These are phyloP conservation scores for Myriosclerotinia scirpicola DNA, from an alignment of 2,329 filamentous ascomycete species.

Conservation along the genomic window DNA sequence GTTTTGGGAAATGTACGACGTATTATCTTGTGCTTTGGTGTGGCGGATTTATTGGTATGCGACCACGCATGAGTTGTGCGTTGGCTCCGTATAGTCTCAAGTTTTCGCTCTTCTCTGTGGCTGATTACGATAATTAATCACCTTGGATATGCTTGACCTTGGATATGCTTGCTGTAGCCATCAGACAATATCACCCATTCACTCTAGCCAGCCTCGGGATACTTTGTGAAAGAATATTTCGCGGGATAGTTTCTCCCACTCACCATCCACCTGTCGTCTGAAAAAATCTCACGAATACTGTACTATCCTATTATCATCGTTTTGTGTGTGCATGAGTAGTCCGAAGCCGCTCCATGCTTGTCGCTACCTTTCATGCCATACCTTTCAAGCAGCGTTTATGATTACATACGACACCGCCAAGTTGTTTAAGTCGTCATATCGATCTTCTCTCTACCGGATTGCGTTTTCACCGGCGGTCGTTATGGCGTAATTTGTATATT, in stretches of 20 bases:
- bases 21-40: not conserved
- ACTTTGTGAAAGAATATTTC: not conserved
- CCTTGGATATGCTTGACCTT: not conserved
- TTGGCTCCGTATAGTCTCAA: not conserved
- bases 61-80: not conserved
- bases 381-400: not conserved
- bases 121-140: not conserved
- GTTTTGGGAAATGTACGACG: not conserved
- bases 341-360: not conserved
- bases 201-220: not conserved
- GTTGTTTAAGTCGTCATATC: not conserved
- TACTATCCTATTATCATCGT: not conserved
- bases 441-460: not conserved
- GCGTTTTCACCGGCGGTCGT: not conserved
- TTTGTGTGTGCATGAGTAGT: not conserved
- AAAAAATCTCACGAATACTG: not conserved
- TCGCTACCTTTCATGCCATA: not conserved
- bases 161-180: not conserved
- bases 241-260: not conserved
- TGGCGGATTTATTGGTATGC: not conserved
- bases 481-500: not conserved
- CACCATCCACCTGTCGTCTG: not conserved
- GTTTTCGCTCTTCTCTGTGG: not conserved
- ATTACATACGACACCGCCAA: not conserved
- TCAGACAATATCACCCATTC: not conserved